Percentiles rank a stretch among this genome's conserved stretches.
Conservation (phyloP, 495 filamentous ascomycete genomes). For the Hypoxylon crocopeplum region DNA sequence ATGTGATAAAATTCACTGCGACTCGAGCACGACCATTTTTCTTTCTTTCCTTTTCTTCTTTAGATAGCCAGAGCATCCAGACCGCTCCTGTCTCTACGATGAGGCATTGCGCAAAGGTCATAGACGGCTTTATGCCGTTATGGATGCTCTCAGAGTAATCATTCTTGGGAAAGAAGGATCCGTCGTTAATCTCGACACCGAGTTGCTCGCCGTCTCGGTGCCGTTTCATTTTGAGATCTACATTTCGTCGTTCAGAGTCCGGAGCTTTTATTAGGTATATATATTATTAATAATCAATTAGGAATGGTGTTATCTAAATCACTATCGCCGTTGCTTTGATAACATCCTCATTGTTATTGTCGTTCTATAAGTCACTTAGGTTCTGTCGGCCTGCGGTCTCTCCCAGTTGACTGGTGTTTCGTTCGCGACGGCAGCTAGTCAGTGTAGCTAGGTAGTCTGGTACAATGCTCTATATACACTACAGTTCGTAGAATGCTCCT, state of each 20-base stretch:
- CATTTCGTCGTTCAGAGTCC: constrained; percentile 37
- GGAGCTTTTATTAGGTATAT: too few species aligned
- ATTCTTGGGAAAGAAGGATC: constrained; percentile 57
- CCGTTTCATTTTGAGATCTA: constrained; percentile 68
- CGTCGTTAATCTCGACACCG: constrained; percentile 66
- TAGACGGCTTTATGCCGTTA: constrained; percentile 48
- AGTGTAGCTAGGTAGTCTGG: too few species aligned
- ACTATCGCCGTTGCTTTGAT: too few species aligned
- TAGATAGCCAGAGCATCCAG: constrained; percentile 59
- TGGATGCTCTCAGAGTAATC: constrained; percentile 53
- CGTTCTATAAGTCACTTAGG: too few species aligned
- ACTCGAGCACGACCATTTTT: constrained; percentile 1
- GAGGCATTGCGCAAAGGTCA: constrained; percentile 46
- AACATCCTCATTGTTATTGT: too few species aligned
- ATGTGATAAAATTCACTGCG: constrained; percentile 20
- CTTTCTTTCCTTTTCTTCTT: constrained; percentile 47
- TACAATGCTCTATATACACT: too few species aligned
- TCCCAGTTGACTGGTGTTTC: too few species aligned
- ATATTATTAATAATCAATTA: too few species aligned
- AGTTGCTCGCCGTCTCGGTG: constrained; percentile 55
- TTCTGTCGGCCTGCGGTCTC: too few species aligned
- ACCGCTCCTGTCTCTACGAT: constrained; percentile 41
- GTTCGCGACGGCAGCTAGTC: too few species aligned
- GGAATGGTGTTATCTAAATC: too few species aligned
- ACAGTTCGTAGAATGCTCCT: too few species aligned